Evolutionary conservation across 2,329 filamentous ascomycete species (phyloP).

Genomic region (Rhytidhysteron rufulum): DNA sequence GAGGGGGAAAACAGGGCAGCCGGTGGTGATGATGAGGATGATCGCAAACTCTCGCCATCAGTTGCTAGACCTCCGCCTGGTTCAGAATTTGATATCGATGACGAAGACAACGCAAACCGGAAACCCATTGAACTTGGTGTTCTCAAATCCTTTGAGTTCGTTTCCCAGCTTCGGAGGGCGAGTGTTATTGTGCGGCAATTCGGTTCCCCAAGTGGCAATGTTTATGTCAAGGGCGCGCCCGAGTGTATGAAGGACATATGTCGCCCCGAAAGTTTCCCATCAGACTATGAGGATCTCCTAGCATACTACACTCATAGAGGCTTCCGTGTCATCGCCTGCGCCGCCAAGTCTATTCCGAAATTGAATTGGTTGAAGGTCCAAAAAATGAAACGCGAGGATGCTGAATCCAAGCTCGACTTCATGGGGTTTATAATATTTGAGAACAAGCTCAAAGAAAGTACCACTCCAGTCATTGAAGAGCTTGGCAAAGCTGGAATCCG

Average conservation of each 20-base stretch:
- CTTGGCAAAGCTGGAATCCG: slow-evolving; percentile 79
- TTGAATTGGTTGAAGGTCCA: slow-evolving; percentile 92
- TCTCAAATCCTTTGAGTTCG: slow-evolving; percentile 88
- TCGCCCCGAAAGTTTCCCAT: slow-evolving; percentile 74
- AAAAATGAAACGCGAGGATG: slow-evolving; percentile 84
- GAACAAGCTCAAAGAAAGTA: slow-evolving; percentile 93
- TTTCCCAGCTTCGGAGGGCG: slow-evolving; percentile 84
- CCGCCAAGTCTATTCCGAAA: slow-evolving; percentile 80
- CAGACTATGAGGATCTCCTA: slow-evolving; percentile 84
- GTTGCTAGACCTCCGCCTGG: slow-evolving; percentile 74
- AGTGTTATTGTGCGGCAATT: slow-evolving; percentile 91
- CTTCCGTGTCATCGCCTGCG: slow-evolving; percentile 93
- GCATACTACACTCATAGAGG: slow-evolving; percentile 92
- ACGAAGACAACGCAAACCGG: slow-evolving; percentile 42
- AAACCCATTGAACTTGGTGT: slow-evolving; percentile 80
- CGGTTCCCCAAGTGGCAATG: slow-evolving; percentile 74
- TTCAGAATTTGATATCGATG: slow-evolving; percentile 55
- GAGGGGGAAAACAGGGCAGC: slow-evolving; percentile 71
- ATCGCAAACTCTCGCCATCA: slow-evolving; percentile 78
- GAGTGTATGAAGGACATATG: slow-evolving; percentile 97
- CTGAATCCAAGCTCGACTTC: slow-evolving; percentile 80
- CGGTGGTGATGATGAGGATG: slow-evolving; percentile 69
- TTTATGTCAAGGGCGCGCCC: slow-evolving; percentile 95
- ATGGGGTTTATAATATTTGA: slow-evolving; percentile 97
- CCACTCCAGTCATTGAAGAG: slow-evolving; percentile 75